phyloP scores from a whole-genome alignment of 371 early-diverging fungal species.

The Conidiobolus incongruus region DNA sequence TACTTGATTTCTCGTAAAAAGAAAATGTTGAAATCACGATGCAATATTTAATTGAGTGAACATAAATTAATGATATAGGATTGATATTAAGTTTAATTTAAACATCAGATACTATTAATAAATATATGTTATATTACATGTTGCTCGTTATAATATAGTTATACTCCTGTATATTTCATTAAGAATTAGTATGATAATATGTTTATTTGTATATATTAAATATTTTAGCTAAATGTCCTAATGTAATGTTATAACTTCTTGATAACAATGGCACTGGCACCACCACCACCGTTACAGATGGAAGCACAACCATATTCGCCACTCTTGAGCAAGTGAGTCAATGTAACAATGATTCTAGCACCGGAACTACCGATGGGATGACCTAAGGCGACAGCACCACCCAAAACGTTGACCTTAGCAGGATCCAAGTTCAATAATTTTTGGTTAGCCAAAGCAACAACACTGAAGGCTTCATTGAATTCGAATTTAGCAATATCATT shows the following conservation, averaged over 20 bases:
- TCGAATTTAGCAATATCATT: slow-evolving; percentile 65
- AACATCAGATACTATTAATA: no score
- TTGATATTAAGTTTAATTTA: no score
- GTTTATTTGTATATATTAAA: no score
- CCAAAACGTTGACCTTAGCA: slow-evolving; percentile 56
- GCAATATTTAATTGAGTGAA: no score
- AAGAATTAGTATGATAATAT: no score
- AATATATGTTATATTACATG: no score
- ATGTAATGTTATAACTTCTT: slow-evolving; percentile 29
- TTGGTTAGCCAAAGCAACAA: slow-evolving; percentile 69
- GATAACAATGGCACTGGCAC: slow-evolving; percentile 64
- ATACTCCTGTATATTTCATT: no score
- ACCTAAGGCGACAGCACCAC: slow-evolving; percentile 84
- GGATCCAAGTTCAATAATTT: slow-evolving; percentile 46
- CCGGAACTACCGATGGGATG: slow-evolving; percentile 90
- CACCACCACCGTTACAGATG: slow-evolving; percentile 88
- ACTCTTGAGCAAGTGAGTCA: slow-evolving; percentile 50
- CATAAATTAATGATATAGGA: no score
- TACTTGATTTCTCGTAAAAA: no score
- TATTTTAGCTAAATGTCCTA: neutral
- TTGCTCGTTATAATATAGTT: no score
- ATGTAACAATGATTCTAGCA: slow-evolving; percentile 66
- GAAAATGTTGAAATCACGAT: no score
- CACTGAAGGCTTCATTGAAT: slow-evolving; percentile 91
- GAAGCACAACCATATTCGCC: slow-evolving; percentile 68